Percentiles rank a stretch among this genome's conserved stretches.
Evolutionary conservation across 140 eudicot genomes (phyloP).

Genomic region (Bidens hawaiensis): DNA sequence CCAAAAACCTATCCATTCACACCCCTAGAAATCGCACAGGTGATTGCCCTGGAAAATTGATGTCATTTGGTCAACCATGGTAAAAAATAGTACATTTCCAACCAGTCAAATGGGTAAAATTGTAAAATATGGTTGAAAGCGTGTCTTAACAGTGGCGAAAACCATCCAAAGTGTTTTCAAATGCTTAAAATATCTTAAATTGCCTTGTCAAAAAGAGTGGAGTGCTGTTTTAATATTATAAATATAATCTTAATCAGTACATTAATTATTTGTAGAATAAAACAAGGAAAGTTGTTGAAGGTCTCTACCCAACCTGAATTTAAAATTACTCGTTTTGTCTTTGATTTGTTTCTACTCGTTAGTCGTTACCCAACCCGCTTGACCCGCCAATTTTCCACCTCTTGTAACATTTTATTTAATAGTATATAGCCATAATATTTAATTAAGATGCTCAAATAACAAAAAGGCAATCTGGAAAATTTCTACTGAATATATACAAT

Average conservation of each 20-base stretch:
- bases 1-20: no score
- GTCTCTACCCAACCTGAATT: not conserved
- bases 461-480: conserved; percentile 5
- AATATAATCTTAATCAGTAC: not conserved
- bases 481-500: not conserved
- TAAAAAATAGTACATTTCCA: not conserved
- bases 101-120: not conserved
- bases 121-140: not conserved
- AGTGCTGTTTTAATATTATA: not conserved
- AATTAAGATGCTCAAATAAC: not conserved
- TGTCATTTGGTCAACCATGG: not conserved
- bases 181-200: not conserved
- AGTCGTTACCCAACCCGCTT: not conserved
- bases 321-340: not conserved
- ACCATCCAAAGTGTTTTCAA: not conserved
- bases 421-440: not conserved
- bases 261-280: not conserved
- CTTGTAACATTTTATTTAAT: not conserved
- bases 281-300: not conserved
- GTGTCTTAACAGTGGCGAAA: not conserved
- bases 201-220: not conserved
- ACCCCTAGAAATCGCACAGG: not conserved
- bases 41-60: not conserved
- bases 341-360: not conserved
- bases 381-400: not conserved